phyloP scores from a whole-genome alignment of 129 eudicot species.

The Helianthus tuberosus region DNA sequence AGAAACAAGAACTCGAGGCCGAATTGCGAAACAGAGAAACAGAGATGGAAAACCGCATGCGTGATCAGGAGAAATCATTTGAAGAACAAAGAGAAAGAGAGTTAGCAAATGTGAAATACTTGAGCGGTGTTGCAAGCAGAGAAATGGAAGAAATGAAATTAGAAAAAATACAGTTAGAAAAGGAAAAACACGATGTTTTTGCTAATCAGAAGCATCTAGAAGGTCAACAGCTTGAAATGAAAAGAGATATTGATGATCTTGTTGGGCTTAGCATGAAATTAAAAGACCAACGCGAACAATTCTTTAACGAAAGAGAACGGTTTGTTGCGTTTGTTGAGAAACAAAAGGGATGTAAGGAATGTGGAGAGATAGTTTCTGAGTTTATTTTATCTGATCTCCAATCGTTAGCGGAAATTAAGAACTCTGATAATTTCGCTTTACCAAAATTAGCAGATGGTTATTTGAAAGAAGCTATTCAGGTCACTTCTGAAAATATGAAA shows the following conservation, averaged over 20 bases:
- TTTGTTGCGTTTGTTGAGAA: conserved; percentile 75
- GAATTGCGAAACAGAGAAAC: conserved; percentile 57
- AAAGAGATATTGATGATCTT: conserved; percentile 78
- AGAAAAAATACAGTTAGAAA: conserved; percentile 59
- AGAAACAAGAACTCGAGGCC: conserved; percentile 71
- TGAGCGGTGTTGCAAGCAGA: conserved; percentile 62
- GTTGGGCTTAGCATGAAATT: conserved; percentile 74
- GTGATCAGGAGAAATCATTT: conserved; percentile 57
- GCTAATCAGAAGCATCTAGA: conserved; percentile 72
- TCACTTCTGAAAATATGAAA: conserved; percentile 41
- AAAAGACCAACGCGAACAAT: conserved; percentile 87
- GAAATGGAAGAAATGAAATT: conserved; percentile 88
- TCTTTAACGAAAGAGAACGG: conserved; percentile 78
- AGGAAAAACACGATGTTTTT: conserved; percentile 60
- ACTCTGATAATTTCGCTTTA: conserved; percentile 54
- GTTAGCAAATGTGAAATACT: conserved; percentile 50
- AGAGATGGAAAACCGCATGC: conserved; percentile 56
- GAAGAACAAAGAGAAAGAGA: conserved; percentile 73
- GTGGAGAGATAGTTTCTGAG: conserved; percentile 76
- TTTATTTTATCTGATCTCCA: conserved; percentile 79
- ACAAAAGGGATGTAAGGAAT: conserved; percentile 63
- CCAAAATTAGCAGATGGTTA: conserved; percentile 67
- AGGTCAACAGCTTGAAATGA: conserved; percentile 72
- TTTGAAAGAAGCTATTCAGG: conserved; percentile 51
- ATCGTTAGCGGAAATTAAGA: conserved; percentile 52